Evolutionary conservation across 139 green algal genomes (phyloP), one percentile per base, ranked within the genome.

Genomic region (Chlorella sorokiniana): DNA sequence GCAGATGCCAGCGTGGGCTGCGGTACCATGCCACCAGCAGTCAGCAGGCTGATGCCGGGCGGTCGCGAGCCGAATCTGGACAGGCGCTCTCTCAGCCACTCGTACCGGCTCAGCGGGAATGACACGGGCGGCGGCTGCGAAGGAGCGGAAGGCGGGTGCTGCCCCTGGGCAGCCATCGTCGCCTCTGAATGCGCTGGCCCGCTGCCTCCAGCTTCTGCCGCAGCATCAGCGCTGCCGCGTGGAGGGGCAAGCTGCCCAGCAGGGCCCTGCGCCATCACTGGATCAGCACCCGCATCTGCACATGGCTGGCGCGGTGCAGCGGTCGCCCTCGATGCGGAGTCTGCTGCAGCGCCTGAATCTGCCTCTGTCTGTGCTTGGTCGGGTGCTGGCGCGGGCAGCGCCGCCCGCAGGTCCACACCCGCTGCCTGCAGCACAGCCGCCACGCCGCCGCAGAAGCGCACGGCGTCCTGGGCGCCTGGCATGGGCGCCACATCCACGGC

Each of bases 371-470:
- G 54, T 9, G 6, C 1, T 14, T 70, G 51, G 37, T 48, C 83
- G 41, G 42, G 1, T 68, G 72, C 72, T 18, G 33, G 52, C 11
- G 23, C 44, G 40, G 40, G 56, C 20, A 86, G 56, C 23, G 76
- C 80, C 4, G 70, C 52, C 22, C 42, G 9, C 37, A 86, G 29
- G 77, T 90, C 72, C 48, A 91, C 54, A 2, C 85, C 90, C 4
- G 76, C 81, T 5, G 77, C 74, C 22, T 27, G 4, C 76, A 96
- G 83, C 31, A 95, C 80, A 14, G 79, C 70, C 18, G 45, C 11
- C 41, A 95, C 81, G 33, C 93, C 93, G 27, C 93, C 93, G 31
- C 87, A 93, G 33, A 59, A 65, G 0, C 10, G 41, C 37, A 94
- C 82, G 0, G 88, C 88, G 27, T 92, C 86, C 54, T 94, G 90